A percentile compares a stretch with the other conserved stretches of the same genome.
These are phyloP conservation scores for Skeletonema grethae DNA, from an alignment of 108 stramenopile species.

Conservation along the genomic window DNA sequence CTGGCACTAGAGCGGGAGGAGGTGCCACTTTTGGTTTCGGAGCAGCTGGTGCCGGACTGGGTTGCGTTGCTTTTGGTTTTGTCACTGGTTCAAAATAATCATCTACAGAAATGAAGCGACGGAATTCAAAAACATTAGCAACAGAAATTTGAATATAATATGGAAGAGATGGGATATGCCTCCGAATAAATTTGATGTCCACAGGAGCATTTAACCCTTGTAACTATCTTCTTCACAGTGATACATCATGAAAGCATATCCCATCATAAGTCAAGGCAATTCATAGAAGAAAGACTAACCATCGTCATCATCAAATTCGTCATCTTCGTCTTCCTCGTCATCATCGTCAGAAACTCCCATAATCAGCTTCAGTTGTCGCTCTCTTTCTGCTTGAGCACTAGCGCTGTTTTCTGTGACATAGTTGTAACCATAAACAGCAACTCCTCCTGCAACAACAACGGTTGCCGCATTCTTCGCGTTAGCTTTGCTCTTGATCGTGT, in stretches of 20 bases:
- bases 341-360: constrained; percentile 53
- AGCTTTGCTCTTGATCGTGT: constrained; percentile 28
- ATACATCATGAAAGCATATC: background rate
- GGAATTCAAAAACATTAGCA: background rate
- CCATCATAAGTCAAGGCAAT: background rate
- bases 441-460: constrained; percentile 62
- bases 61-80: constrained; percentile 20
- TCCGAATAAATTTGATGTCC: background rate
- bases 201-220: background rate
- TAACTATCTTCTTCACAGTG: constrained; percentile 7
- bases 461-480: constrained; percentile 51
- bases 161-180: background rate
- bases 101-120: background rate
- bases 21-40: constrained; percentile 14
- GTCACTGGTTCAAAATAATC: background rate
- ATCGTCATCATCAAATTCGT: constrained; percentile 35
- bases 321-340: constrained; percentile 50
- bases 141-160: background rate
- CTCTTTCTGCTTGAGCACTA: constrained; percentile 63
- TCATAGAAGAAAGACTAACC: constrained; percentile 10
- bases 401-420: constrained; percentile 52
- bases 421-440: constrained; percentile 60
- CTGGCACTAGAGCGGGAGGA: constrained; percentile 17
- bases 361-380: constrained; percentile 70
- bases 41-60: constrained; percentile 9